Evolutionary conservation across 768 basidiomycete genomes (phyloP), one percentile per base, ranked within the genome.

Genomic region (Macrolepiota fuliginosa): DNA sequence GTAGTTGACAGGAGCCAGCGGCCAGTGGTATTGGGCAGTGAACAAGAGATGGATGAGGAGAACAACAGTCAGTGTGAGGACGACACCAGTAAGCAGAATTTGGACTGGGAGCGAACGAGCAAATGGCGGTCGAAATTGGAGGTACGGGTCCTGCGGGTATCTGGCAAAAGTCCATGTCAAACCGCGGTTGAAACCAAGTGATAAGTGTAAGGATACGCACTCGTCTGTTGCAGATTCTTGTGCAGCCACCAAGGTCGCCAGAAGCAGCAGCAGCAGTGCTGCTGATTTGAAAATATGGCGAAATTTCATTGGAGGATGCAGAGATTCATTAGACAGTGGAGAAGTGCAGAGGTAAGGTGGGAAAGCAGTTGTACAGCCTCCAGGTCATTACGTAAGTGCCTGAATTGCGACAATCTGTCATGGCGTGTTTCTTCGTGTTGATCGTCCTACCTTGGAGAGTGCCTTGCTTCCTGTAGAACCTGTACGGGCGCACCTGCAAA

Each of bases 11-110:
- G 89, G 90, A 0, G 95, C 94, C 42, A 99, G 87, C 0, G 94
- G 93, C 83, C 91, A 92, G 73, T 99, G 97, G 65, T 96, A 98
- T 71, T 96, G 94, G 0, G 90, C 91, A 4, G 97, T 98, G 77
- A 99, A 97, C 62, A 94, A 73, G 65, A 99, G 87, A 67, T 98
- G 95, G 60, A 97, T 86, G 67, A 97, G 81, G 46, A 99, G 87
- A 19, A 96, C 89, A 49, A 83, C 79, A 49, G 91, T 84, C 63
- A 98, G 85, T 10, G 96, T 92, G 64, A 96, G 77, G 4, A 93
- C 85, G 64, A 97, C 83, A 50, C 94, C 94, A 1, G 86, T 88
- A 56, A 96, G 76, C 62, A 97, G 82, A 54, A 98, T 85, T 69
- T 99, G 97, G 0, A 96, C 84, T 1, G 96, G 95, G 15, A 98